Base-by-base conservation (phyloP, 2,329 filamentous ascomycete species). In the Hortaea werneckii region DNA sequence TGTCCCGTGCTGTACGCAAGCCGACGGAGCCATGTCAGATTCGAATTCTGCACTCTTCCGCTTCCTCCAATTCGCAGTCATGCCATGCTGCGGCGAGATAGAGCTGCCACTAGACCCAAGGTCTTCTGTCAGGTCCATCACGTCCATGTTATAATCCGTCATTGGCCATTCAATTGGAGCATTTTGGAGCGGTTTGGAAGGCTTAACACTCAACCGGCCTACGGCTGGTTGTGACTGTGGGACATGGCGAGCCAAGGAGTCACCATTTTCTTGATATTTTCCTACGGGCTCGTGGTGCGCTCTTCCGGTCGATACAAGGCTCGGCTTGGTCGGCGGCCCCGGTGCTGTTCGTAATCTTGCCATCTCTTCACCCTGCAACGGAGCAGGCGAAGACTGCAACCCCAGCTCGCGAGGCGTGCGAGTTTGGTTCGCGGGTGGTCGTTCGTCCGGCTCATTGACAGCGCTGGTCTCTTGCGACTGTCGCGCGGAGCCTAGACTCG, bases 41-140 rank as follows among this genome's bases (percentile, higher is more conserved):
- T 64, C 65, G 40, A 62, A 65, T 45, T 71, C 69, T n/a, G 67
- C 65, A 52, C 69, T 73, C 56, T 71, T 72, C 38, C 70, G 61
- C 55, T 73, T 73, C 46, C 65, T 65, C 6, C 56, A 52, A 4
- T 47, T 35, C 5, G 39, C 37, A 1, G 49, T 41, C 8, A 44
- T 39, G 4, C 29, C 38, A 13, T 30, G 29, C 10, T 43, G 45
- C 42, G 40, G 49, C n/a, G 53, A 41, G 2, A 45, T 52, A 5
- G 57, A 55, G 40, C 54, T 57, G n/a, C 34, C 47, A 30, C 50
- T 20, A 7, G 40, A 39, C 27, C 50, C 47, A 39, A 59, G 49
- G 12, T 54, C 53, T 29, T 62, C 60, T 1, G 63, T 65, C 43
- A 65, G 43, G 43, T 65, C 63, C 55, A 65, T 56, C 13, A 61